Evolutionary conservation across 805 yeast species (phyloP), one percentile per base, ranked within the genome.

Genomic region (Saitoella complicata): DNA sequence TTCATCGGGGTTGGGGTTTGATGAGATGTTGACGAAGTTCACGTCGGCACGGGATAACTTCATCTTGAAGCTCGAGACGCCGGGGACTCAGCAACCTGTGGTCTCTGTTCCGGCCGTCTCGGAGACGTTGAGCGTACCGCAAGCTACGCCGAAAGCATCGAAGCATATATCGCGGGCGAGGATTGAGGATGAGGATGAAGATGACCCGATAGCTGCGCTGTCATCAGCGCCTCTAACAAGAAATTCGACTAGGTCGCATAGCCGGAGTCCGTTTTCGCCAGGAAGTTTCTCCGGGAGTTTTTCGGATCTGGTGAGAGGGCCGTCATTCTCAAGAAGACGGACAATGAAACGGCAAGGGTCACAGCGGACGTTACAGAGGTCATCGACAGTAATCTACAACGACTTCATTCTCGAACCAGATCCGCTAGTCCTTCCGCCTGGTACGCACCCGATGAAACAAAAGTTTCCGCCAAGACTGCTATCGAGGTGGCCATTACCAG

Each of bases 341-440:
- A 21, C 21, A 21, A 21, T 21, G 21, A 21, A 21, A 21, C 2
- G 21, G 4, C 21, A 21, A 21, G 21, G 21, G 21, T 21, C 21
- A 21, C 21, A 21, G 4, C 21, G 21, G 21, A 21, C 21, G 21
- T 4, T 21, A 4, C 21, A 21, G 21, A 21, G 21, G 21, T 21
- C 21, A 21, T 21, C 21, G 4, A 21, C 21, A 21, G 21, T 21
- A 21, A 21, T 21, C 38, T 49, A 49, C 32, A 49, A 47, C 8
- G 37, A 47, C 9, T 50, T 49, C n/a, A 44, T 48, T 13, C 51
- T 51, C 5, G 44, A 39, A 29, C 51, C 53, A 5, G 49, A 44
- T 21, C 48, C 46, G 9, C 40, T 50, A n/a, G 41, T 37, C 4
- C 42, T 39, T 37, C 30, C 47, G 5, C 46, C 53, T 5, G 41